Conservation (phyloP, 2,329 filamentous ascomycete genomes). For the Epichloe sibirici region DNA sequence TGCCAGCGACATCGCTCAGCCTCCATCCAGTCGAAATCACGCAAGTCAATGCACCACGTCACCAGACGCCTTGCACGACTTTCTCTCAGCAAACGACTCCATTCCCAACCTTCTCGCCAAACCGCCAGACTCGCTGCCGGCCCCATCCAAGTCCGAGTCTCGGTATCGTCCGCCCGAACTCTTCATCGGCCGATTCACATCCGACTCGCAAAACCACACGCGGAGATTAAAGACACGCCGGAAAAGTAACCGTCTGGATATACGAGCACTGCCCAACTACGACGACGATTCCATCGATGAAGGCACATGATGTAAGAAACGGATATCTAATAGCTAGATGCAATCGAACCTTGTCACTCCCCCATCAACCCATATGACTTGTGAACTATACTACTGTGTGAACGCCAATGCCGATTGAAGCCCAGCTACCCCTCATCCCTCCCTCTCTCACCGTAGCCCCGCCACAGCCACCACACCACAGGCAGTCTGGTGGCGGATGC, state of each 20-base stretch:
- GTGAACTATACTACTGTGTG: no score
- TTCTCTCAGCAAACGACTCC: not conserved
- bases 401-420: no score
- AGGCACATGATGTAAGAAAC: not conserved
- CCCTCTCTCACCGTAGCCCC: no score
- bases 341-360: not conserved
- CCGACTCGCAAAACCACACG: conserved; percentile 4
- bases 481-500: no score
- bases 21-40: conserved; percentile 6
- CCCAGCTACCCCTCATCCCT: no score
- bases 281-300: conserved; percentile 22
- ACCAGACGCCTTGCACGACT: not conserved
- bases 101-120: conserved; percentile 7
- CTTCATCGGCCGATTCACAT: conserved; percentile 20
- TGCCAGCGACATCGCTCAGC: not conserved
- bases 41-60: not conserved
- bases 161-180: conserved; percentile 4
- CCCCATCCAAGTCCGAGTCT: not conserved
- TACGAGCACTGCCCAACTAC: conserved; percentile 21
- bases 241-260: conserved; percentile 18
- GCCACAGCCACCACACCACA: no score
- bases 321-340: not conserved
- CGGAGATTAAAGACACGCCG: conserved; percentile 8
- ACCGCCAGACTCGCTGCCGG: not conserved
- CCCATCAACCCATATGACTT: no score